Base-by-base conservation (phyloP, 1,139 yeast genomes). In the Magnusiomyces magnusii region DNA sequence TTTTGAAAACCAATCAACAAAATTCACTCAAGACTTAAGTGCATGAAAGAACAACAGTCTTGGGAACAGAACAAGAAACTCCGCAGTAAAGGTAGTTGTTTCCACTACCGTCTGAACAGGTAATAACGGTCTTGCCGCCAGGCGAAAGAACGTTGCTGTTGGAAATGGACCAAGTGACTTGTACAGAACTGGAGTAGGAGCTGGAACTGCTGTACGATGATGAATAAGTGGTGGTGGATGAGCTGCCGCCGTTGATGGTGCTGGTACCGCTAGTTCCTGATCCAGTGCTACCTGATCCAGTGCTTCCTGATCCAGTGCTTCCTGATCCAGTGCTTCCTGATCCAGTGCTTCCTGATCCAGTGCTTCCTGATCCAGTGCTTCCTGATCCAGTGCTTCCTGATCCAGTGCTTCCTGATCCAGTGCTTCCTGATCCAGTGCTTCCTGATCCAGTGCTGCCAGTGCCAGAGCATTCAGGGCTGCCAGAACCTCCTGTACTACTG, bases 301-400 rank as follows among this genome's bases (percentile, higher is more conserved):
- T 15, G 25, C 25, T 21, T 7, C 36, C 36, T 2, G 51, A 25
- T 10, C 53, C 53, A 50, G 42, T 17, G 2, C 41, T 21, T 9
- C 42, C 19, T 17, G 36, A 5, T 21, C 41, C 39, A 19, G 42
- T 15, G n/a, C 31, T 28, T 19, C 41, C 39, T n/a, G n/a, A n/a
- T 3, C 27, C 24, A 44, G 49, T 19, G 9, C 27, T 9, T 7
- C 27, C 27, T 9, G 21, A 5, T 5, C 19, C 10, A 23, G 49
- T 19, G n/a, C 49, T n/a, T 44, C 49, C 49, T 5, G 47, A 41
- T 39, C 19, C 17, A 39, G 36, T 7, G 13, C 36, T 31, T 7
- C 36, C 36, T n/a, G n/a, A n/a, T n/a, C 51, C 53, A 28, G 53
- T 28, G 34, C 51, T 25, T 47, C 51, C 51, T n/a, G n/a, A n/a